Percentiles rank a stretch among this genome's conserved stretches.
Conservation (phyloP, 2,329 filamentous ascomycete genomes). For the Diaporthe batatas region DNA sequence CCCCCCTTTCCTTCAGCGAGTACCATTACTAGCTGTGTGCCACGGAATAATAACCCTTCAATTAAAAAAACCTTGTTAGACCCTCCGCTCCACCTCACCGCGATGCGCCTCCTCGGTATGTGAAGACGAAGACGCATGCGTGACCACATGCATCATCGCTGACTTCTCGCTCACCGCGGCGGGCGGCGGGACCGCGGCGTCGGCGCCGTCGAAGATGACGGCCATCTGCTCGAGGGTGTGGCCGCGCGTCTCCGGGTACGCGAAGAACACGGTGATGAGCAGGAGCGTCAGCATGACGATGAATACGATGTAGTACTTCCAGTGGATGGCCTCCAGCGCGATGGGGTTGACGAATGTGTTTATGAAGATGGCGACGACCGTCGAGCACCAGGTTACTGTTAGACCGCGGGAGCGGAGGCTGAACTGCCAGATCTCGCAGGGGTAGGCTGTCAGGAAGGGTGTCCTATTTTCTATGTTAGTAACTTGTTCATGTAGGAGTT, state of each 20-base stretch:
- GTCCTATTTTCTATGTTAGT: not conserved
- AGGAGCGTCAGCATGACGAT: conserved; percentile 42
- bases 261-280: conserved; percentile 41
- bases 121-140: not conserved
- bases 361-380: conserved; percentile 40
- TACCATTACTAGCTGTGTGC: too few relatives aligned
- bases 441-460: conserved; percentile 54
- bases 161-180: not conserved
- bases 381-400: conserved; percentile 45
- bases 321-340: conserved; percentile 43
- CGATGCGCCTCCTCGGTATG: not conserved
- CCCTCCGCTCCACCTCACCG: not conserved
- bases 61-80: not conserved
- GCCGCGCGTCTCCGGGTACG: conserved; percentile 43
- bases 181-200: conserved; percentile 11
- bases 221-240: conserved; percentile 36
- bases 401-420: conserved; percentile 63
- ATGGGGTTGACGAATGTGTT: conserved; percentile 44
- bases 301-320: conserved; percentile 47
- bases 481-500: not conserved
- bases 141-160: conserved; percentile 2
- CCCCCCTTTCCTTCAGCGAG: too few relatives aligned
- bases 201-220: conserved; percentile 31
- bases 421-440: conserved; percentile 63
- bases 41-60: too few relatives aligned